These are phyloP conservation scores for Clarireedia sp. DNA, from an alignment of 2,329 filamentous ascomycete genomes.

Conservation along the genomic window DNA sequence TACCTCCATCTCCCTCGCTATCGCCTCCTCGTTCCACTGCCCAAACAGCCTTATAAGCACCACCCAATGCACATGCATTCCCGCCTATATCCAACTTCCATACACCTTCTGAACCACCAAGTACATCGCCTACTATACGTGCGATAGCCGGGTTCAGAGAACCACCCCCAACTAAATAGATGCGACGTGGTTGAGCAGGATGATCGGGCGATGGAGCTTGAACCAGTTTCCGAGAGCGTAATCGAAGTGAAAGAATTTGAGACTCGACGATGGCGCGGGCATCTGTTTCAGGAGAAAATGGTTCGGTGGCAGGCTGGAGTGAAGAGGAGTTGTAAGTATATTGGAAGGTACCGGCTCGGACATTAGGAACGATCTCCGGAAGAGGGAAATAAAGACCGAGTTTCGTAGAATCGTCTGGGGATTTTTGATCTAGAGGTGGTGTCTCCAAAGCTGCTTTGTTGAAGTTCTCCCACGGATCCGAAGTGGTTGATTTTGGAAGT, in stretches of 20 bases:
- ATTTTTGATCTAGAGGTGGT: slow-evolving; percentile 58
- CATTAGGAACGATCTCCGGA: slow-evolving; percentile 91
- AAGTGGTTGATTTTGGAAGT: slow-evolving; percentile 48
- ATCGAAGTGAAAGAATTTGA: slow-evolving; percentile 84
- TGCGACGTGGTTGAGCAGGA: slow-evolving; percentile 75
- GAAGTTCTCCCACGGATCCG: slow-evolving; percentile 69
- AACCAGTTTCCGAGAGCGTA: slow-evolving; percentile 75
- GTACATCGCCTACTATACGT: slow-evolving; percentile 73
- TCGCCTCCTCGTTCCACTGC: slow-evolving; percentile 56
- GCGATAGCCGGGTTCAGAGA: slow-evolving; percentile 86
- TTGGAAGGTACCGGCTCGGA: slow-evolving; percentile 78
- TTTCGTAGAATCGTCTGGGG: slow-evolving; percentile 54
- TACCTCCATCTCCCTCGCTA: neutral
- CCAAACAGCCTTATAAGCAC: slow-evolving; percentile 96
- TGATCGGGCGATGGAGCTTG: slow-evolving; percentile 37
- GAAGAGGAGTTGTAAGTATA: slow-evolving; percentile 56
- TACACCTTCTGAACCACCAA: slow-evolving; percentile 83
- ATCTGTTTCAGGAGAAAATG: slow-evolving; percentile 56
- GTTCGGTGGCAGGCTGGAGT: slow-evolving; percentile 34
- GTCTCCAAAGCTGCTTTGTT: slow-evolving; percentile 64
- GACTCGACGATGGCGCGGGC: slow-evolving; percentile 85
- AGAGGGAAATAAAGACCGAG: slow-evolving; percentile 92
- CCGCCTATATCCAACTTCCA: slow-evolving; percentile 91
- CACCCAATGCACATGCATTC: slow-evolving; percentile 88
- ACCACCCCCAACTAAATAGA: slow-evolving; percentile 92